Percentiles rank a stretch among this genome's conserved stretches.
Evolutionary conservation across 306 rosid genomes (phyloP).

Genomic region (Spatholobus suberectus): DNA sequence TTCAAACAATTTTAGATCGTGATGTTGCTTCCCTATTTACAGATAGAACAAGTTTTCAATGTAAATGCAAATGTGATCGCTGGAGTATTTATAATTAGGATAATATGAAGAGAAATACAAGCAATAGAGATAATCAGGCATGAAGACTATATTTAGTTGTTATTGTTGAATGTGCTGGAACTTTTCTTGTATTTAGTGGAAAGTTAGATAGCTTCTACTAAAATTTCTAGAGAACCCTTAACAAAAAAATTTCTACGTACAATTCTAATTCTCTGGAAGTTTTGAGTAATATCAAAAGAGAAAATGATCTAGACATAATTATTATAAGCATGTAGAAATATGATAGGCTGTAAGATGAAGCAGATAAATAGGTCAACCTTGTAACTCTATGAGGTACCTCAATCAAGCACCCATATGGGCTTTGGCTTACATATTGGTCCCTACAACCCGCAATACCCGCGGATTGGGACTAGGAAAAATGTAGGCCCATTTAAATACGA

Average conservation of each 20-base stretch:
- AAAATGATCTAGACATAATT: neutral
- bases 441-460: no score
- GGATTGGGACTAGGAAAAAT: no score
- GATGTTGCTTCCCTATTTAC: neutral
- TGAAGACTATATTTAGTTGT: neutral
- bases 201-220: neutral
- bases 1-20: neutral
- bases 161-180: neutral
- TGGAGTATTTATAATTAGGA: neutral
- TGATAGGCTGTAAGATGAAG: neutral
- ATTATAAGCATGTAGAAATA: neutral
- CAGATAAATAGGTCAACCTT: neutral
- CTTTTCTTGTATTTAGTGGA: neutral
- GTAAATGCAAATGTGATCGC: neutral
- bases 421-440: no score
- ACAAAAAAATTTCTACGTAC: neutral
- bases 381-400: neutral
- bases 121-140: neutral
- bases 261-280: neutral
- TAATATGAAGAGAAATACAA: constrained; percentile 11
- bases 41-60: neutral
- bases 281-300: neutral
- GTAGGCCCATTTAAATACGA: no score
- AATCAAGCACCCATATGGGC: no score
- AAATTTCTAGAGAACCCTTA: neutral